Base-by-base conservation (phyloP, 345 rosid genomes). In the Turritis glabra region DNA sequence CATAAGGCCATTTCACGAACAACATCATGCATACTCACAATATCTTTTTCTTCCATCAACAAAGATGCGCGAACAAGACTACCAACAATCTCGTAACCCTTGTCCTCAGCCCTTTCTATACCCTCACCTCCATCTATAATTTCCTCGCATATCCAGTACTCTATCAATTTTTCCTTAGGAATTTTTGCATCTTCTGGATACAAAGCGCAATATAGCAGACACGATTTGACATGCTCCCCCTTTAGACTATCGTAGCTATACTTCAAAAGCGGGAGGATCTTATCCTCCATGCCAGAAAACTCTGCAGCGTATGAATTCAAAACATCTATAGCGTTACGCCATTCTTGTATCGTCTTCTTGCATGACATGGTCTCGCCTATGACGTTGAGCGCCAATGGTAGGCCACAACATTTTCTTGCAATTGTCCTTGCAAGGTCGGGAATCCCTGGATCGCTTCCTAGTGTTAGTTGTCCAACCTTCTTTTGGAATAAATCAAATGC, bases 1-100 rank as follows among this genome's bases (percentile, higher is more conserved):
- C 84, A 77, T 6, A 82, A 53, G 0, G 85, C 87, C 61, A 84
- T 74, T 48, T 85, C 89, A 25, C 85, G 72, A 4, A 84, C 80
- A 21, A 86, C 72, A 38, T 72, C 80, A 29, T 85, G 85, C 85
- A 83, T 82, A 68, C 21, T 53, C 41, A 81, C 69, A 7, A 7
- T 1, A 10, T 22, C 33, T 46, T 0, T 2, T 38, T 5, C 9
- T 51, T 82, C 86, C 29, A 81, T 33, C 52, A 83, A 35, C 57
- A 81, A 81, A 1, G 73, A 67, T 19, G 79, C 82, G 23, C 84
- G 73, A 54, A 83, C 77, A 77, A 80, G 76, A 69, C 23, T 27
- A 67, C 56, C 60, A 37, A 73, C 77, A 6, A 73, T 25, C 3
- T 80, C 77, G 13, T 76, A 56, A 21, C 82, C 78, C 2, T 26